Evolutionary conservation across 257 asterid genomes (phyloP).

Genomic region (Jaltomata sinuosa): DNA sequence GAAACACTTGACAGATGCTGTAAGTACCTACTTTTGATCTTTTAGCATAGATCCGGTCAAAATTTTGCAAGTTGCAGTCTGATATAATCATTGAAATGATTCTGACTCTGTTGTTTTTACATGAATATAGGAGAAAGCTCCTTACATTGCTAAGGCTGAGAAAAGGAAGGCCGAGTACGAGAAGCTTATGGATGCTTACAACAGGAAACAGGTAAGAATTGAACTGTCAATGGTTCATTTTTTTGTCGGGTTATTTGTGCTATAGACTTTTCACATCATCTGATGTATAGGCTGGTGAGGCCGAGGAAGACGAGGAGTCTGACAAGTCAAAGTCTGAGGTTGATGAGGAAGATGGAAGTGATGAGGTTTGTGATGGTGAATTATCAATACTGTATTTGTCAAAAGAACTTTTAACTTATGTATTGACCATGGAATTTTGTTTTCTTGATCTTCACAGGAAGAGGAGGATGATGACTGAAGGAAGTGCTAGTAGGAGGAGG

Average conservation of each 20-base stretch:
- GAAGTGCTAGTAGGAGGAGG: not conserved
- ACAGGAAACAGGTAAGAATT: constrained; percentile 29
- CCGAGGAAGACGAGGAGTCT: constrained; percentile 16
- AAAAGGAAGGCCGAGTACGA: constrained; percentile 63
- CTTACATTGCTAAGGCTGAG: constrained; percentile 60
- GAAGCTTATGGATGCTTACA: constrained; percentile 56
- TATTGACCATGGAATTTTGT: not conserved
- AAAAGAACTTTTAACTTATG: not conserved
- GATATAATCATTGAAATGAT: no score
- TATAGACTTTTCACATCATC: not conserved
- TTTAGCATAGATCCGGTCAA: not conserved
- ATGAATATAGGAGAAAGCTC: constrained; percentile 59
- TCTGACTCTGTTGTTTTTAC: not conserved
- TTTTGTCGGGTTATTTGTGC: not conserved
- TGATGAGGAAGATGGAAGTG: constrained; percentile 15
- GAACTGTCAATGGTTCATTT: not conserved
- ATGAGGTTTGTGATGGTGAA: constrained; percentile 5
- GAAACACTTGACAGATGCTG: constrained; percentile 61
- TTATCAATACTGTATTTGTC: no score
- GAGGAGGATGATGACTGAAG: constrained; percentile 10
- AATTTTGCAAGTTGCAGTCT: constrained; percentile 10
- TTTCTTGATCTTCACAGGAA: not conserved
- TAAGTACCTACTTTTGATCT: constrained; percentile 4
- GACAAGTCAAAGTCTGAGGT: constrained; percentile 27
- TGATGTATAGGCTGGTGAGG: not conserved